A percentile compares a stretch with the other conserved stretches of the same genome.
Evolutionary conservation across 1,139 yeast genomes (phyloP).

Genomic region (Blastobotrys malaysiensis): DNA sequence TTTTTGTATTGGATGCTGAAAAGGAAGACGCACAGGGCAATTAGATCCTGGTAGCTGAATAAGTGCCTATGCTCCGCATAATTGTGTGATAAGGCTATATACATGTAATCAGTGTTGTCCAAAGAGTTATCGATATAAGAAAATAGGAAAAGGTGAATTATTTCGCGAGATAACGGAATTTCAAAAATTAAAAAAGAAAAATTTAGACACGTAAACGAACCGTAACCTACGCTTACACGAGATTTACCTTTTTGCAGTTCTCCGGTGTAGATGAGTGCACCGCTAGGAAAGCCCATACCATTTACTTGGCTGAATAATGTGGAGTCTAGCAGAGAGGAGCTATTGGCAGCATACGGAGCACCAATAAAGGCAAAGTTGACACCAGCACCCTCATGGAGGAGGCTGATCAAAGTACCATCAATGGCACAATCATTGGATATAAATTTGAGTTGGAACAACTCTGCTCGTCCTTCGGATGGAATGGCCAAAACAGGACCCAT

Average conservation of each 20-base stretch:
- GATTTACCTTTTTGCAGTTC: not conserved
- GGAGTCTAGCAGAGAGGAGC: conserved; percentile 1
- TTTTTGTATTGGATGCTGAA: too few species aligned
- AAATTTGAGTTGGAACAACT: not conserved
- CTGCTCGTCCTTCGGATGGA: not conserved
- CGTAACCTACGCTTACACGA: not conserved
- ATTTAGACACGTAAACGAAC: too few species aligned
- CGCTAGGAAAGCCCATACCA: not conserved
- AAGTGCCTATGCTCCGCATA: too few species aligned
- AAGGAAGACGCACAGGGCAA: not conserved
- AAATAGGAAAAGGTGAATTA: too few species aligned
- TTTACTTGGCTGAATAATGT: not conserved
- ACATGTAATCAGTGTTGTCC: too few species aligned
- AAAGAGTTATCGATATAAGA: too few species aligned
- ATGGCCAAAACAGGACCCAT: not conserved
- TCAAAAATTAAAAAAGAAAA: too few species aligned
- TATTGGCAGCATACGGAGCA: conserved; percentile 7
- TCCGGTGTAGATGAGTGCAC: not conserved
- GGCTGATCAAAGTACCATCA: conserved; percentile 30
- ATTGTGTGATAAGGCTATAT: too few species aligned
- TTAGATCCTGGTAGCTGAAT: too few species aligned
- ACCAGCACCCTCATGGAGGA: conserved; percentile 51
- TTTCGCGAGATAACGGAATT: too few species aligned
- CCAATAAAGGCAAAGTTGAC: conserved; percentile 41
- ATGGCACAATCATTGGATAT: conserved; percentile 11